A percentile compares a stretch with the other conserved stretches of the same genome.
phyloP scores from a whole-genome alignment of 2,329 filamentous ascomycete genomes.

The Aspergillus arachidicola region DNA sequence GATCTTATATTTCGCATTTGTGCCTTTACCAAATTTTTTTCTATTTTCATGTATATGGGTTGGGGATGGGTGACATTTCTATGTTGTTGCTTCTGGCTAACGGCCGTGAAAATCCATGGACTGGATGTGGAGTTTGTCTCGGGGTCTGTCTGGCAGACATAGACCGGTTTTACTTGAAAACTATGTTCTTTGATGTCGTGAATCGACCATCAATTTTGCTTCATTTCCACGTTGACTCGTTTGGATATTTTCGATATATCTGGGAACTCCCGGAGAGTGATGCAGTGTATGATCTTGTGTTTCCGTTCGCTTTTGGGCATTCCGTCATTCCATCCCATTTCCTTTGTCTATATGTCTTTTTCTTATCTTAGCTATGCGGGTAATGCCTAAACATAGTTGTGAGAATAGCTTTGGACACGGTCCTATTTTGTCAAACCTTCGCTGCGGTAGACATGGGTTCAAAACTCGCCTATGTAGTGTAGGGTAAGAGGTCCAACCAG shows the following conservation, averaged over 20 bases:
- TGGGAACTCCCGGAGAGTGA: conserved; percentile 27
- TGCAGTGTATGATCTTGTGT: conserved; percentile 25
- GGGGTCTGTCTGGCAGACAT: conserved; percentile 33
- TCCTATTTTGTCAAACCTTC: background rate
- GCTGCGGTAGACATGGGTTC: background rate
- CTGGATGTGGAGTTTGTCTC: conserved; percentile 42
- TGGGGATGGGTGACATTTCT: conserved; percentile 34
- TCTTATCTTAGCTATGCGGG: conserved; percentile 2
- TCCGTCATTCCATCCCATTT: conserved; percentile 18
- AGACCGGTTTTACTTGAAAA: conserved; percentile 34
- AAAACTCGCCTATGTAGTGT: background rate
- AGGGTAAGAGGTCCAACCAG: background rate
- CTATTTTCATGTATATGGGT: conserved; percentile 38
- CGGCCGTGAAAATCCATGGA: conserved; percentile 39
- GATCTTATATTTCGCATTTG: conserved; percentile 23
- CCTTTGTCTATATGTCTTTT: conserved; percentile 21
- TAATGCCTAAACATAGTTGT: conserved; percentile 20
- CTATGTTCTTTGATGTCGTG: conserved; percentile 23
- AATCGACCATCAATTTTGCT: conserved; percentile 20
- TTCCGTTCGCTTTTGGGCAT: conserved; percentile 14
- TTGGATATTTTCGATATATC: conserved; percentile 26
- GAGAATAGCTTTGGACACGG: conserved; percentile 14
- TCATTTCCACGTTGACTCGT: conserved; percentile 29
- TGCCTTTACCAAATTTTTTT: conserved; percentile 26
- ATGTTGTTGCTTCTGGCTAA: conserved; percentile 34